These are phyloP conservation scores for Coemansia sp. DNA, from an alignment of 371 early-diverging fungal genomes.

Conservation along the genomic window DNA sequence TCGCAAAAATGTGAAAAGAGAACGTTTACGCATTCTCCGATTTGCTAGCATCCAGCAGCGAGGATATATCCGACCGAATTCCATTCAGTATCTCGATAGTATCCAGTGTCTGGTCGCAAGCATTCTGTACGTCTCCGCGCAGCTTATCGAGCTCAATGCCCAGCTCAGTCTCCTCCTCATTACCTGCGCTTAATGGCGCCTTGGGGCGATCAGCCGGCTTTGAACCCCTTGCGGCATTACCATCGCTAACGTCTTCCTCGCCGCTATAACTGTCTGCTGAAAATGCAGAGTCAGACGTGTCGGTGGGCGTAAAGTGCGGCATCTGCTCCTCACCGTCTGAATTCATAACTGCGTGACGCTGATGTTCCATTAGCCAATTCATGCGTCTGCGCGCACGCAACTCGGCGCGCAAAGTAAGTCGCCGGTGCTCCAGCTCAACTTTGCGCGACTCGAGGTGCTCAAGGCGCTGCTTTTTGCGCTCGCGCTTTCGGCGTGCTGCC, in stretches of 20 bases:
- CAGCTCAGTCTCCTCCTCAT: background rate
- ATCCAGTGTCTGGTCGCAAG: slow-evolving; percentile 14
- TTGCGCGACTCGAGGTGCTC: slow-evolving; percentile 31
- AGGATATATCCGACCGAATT: slow-evolving; percentile 12
- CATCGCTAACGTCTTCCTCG: background rate
- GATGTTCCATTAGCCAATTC: slow-evolving; percentile 7
- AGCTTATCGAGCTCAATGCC: slow-evolving; percentile 10
- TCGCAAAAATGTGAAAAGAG: background rate
- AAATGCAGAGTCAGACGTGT: background rate
- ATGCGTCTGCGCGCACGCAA: slow-evolving; percentile 12
- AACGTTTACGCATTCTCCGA: background rate
- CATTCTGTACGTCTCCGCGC: slow-evolving; percentile 12
- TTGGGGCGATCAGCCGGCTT: background rate
- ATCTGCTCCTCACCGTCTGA: background rate
- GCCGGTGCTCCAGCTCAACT: slow-evolving; percentile 20
- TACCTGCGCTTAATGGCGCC: background rate
- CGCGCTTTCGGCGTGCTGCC: slow-evolving; percentile 41
- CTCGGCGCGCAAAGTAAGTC: slow-evolving; percentile 20
- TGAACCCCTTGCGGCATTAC: background rate
- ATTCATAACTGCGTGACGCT: slow-evolving; percentile 3
- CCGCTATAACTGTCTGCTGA: slow-evolving; percentile 4
- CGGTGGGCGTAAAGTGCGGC: slow-evolving; percentile 5
- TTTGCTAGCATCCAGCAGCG: background rate
- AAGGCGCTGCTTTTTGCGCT: slow-evolving; percentile 38
- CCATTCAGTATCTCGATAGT: slow-evolving; percentile 11